A percentile compares a stretch with the other conserved stretches of the same genome.
These are phyloP conservation scores for Xylaria nigripes DNA, from an alignment of 495 filamentous ascomycete genomes.

Conservation along the genomic window DNA sequence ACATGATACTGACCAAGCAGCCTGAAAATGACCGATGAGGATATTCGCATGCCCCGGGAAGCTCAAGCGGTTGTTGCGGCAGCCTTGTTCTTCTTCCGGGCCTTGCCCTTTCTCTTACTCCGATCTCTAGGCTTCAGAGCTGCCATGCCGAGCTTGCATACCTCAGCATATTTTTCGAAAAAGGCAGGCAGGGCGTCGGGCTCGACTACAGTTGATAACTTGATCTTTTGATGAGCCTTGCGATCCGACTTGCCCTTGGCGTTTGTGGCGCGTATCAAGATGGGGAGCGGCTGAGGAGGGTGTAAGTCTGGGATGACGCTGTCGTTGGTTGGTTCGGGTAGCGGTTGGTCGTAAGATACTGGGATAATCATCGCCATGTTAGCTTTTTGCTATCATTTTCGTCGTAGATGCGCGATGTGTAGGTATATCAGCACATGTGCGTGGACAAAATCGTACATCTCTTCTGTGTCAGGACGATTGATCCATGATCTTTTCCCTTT, in stretches of 20 bases:
- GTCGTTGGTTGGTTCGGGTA: slow-evolving; percentile 20
- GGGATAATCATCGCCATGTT: slow-evolving; percentile 8
- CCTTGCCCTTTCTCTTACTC: slow-evolving; percentile 70
- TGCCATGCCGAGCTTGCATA: slow-evolving; percentile 79
- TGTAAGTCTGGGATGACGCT: slow-evolving; percentile 46
- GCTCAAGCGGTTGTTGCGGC: slow-evolving; percentile 14
- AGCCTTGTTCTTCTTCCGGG: slow-evolving; percentile 62
- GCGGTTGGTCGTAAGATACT: slow-evolving; percentile 31
- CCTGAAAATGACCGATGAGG: background rate
- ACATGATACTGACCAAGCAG: background rate
- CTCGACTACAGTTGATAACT: slow-evolving; percentile 76
- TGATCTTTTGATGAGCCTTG: slow-evolving; percentile 50
- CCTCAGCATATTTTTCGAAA: slow-evolving; percentile 80
- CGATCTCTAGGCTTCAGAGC: slow-evolving; percentile 87
- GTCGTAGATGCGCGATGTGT: slow-evolving; percentile 11
- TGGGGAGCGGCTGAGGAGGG: slow-evolving; percentile 48
- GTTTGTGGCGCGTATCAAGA: slow-evolving; percentile 81
- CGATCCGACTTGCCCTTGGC: slow-evolving; percentile 50
- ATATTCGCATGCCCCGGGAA: background rate
- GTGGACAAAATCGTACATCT: slow-evolving; percentile 41
- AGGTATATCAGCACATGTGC: background rate
- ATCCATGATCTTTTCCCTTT: slow-evolving; percentile 62
- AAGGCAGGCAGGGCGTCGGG: slow-evolving; percentile 69
- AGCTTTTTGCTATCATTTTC: slow-evolving; percentile 11
- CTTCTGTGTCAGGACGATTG: slow-evolving; percentile 82